These are phyloP conservation scores for Suhomyces canberraensis DNA, from an alignment of 805 yeast genomes.

Conservation along the genomic window DNA sequence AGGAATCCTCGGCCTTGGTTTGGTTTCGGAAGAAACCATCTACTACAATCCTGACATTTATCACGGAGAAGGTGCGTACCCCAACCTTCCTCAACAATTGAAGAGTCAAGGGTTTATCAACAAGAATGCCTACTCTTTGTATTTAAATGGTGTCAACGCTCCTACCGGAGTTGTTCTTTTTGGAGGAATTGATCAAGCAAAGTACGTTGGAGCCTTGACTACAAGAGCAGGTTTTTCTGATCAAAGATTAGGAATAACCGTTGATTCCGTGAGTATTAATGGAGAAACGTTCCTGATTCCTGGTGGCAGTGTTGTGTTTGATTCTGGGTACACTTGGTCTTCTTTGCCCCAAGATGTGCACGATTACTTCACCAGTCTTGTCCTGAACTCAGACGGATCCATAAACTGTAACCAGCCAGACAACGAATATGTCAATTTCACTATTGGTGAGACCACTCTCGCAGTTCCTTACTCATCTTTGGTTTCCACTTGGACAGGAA, in stretches of 20 bases:
- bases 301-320: background rate
- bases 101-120: slow-evolving; percentile 54
- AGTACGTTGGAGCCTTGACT: slow-evolving; percentile 44
- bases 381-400: background rate
- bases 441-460: slow-evolving; percentile 1
- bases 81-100: slow-evolving; percentile 64
- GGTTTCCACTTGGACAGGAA: slow-evolving; percentile 1
- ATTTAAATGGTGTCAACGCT: slow-evolving; percentile 43
- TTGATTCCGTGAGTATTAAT: background rate
- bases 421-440: slow-evolving; percentile 2
- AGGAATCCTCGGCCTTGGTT: slow-evolving; percentile 1
- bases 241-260: background rate
- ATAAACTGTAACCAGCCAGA: slow-evolving; percentile 1
- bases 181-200: slow-evolving; percentile 69
- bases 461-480: slow-evolving; percentile 4
- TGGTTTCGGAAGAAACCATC: background rate
- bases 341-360: background rate
- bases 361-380: background rate
- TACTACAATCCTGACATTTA: background rate
- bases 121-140: slow-evolving; percentile 59
- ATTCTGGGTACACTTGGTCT: background rate
- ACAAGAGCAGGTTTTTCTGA: background rate
- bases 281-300: background rate
- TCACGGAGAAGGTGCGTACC: slow-evolving; percentile 39
- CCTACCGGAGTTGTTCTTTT: slow-evolving; percentile 54